Conservation (phyloP, 768 basidiomycete species). For the Phylloporus sp. region DNA sequence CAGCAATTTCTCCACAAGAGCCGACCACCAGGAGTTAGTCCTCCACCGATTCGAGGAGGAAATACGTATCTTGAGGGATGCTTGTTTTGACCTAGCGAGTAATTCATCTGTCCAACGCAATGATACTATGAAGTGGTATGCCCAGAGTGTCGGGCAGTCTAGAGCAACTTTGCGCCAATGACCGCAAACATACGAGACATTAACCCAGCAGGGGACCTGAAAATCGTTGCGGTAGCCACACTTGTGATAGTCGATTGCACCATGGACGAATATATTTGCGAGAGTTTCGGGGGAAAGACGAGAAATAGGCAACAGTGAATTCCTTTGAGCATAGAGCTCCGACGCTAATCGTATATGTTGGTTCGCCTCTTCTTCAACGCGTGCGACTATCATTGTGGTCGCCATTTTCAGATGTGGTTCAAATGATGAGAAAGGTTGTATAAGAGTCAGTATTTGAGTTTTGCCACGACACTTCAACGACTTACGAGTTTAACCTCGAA, state of each 20-base stretch:
- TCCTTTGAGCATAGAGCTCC: not conserved
- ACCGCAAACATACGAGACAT: not conserved
- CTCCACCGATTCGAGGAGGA: not conserved
- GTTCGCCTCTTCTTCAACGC: not conserved
- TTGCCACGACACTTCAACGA: no score
- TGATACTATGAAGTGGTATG: constrained; percentile 24
- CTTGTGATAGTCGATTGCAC: not conserved
- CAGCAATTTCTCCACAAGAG: not conserved
- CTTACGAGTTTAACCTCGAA: no score
- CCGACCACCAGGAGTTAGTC: not conserved
- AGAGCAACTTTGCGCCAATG: no score
- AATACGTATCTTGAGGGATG: constrained; percentile 15
- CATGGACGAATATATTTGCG: no score
- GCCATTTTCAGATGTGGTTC: no score
- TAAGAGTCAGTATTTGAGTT: not conserved
- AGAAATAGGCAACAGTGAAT: not conserved
- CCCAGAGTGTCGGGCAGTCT: no score
- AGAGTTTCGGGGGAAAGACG: not conserved
- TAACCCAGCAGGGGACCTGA: not conserved
- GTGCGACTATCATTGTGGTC: not conserved
- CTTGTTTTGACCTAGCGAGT: constrained; percentile 41
- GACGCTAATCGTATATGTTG: not conserved
- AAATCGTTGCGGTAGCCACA: no score
- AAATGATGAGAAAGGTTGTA: no score
- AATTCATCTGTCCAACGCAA: constrained; percentile 37